Evolutionary conservation across 306 rosid species (phyloP).

Genomic region (Phaseolus lunatus): DNA sequence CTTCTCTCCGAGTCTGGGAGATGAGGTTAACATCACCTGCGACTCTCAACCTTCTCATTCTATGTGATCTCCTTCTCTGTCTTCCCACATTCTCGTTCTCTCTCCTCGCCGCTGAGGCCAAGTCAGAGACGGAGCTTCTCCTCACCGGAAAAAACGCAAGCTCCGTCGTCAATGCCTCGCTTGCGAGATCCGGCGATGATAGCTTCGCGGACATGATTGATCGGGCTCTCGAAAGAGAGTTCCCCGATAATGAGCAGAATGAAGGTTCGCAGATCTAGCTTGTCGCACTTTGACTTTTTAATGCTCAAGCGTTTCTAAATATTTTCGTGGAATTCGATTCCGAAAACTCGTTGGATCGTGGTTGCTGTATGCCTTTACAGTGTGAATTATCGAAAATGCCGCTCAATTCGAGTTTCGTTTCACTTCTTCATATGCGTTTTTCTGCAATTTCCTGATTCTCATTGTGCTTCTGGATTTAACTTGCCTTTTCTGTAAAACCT

Average conservation of each 20-base stretch:
- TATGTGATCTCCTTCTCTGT: conserved; percentile 54
- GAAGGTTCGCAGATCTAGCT: conserved; percentile 69
- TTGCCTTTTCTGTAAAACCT: not conserved
- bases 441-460: conserved; percentile 22
- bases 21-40: conserved; percentile 68
- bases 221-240: conserved; percentile 90
- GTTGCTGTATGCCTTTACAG: conserved; percentile 25
- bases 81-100: conserved; percentile 51
- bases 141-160: conserved; percentile 61
- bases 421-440: conserved; percentile 12
- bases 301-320: conserved; percentile 18
- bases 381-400: conserved; percentile 44
- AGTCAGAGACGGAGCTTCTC: conserved; percentile 44
- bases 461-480: not conserved
- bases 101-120: conserved; percentile 47
- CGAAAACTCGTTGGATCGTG: conserved; percentile 20
- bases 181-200: conserved; percentile 66
- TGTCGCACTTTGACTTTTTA: conserved; percentile 35
- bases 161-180: conserved; percentile 58
- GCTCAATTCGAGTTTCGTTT: conserved; percentile 29
- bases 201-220: conserved; percentile 92
- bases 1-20: conserved; percentile 39
- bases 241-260: conserved; percentile 84
- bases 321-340: conserved; percentile 11
- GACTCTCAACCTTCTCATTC: conserved; percentile 51